phyloP scores from a whole-genome alignment of 2,329 filamentous ascomycete species.

The Botrytis cinerea region DNA sequence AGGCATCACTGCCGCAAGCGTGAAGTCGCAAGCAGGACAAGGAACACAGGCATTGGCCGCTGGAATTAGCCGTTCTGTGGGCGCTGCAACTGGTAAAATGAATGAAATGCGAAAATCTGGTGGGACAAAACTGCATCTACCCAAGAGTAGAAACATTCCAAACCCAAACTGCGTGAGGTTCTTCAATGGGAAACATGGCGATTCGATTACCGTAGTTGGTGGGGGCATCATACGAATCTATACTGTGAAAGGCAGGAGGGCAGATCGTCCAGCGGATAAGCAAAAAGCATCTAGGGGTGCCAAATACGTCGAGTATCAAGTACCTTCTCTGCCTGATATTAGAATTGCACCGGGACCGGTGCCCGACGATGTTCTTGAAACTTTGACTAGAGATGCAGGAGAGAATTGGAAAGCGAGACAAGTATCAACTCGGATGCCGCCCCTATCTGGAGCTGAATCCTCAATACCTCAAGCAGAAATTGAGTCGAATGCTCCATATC shows the following conservation, averaged over 20 bases:
- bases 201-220: conserved; percentile 64
- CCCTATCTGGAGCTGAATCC: conserved; percentile 52
- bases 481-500: conserved; percentile 92
- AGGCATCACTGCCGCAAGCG: conserved; percentile 34
- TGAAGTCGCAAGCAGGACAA: conserved; percentile 59
- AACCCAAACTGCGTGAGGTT: conserved; percentile 64
- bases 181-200: conserved; percentile 62
- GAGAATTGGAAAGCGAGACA: conserved; percentile 44
- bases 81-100: conserved; percentile 67
- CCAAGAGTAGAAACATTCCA: conserved; percentile 54
- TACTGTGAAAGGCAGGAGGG: conserved; percentile 45
- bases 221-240: conserved; percentile 68
- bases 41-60: conserved; percentile 73
- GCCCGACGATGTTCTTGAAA: conserved; percentile 43
- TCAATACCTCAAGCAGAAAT: conserved; percentile 80
- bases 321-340: conserved; percentile 64
- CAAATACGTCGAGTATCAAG: conserved; percentile 57
- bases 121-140: conserved; percentile 73
- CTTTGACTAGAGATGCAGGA: conserved; percentile 36
- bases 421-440: conserved; percentile 42
- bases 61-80: conserved; percentile 72
- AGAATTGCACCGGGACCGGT: conserved; percentile 58
- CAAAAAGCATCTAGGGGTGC: conserved; percentile 53
- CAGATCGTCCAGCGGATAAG: conserved; percentile 55
- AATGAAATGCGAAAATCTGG: conserved; percentile 72